Conservation (phyloP, 2,329 filamentous ascomycete species). For the Diaporthe citriasiana region DNA sequence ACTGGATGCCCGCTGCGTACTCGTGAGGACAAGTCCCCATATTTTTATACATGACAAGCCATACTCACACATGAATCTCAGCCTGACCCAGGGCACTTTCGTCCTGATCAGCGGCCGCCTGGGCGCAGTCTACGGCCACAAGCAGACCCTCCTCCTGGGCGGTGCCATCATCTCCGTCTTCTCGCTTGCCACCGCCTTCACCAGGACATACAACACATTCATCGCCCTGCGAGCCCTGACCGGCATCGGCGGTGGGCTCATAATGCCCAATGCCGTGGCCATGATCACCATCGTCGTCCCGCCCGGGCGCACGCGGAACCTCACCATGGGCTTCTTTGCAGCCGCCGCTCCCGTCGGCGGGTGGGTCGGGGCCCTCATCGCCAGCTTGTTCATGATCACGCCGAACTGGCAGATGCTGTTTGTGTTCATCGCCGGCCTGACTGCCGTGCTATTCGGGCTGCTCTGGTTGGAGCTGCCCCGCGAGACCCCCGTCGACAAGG, state of each 20-base stretch:
- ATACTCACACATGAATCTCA: constrained; percentile 42
- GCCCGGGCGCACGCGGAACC: constrained; percentile 60
- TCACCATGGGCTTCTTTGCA: constrained; percentile 62
- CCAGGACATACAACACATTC: constrained; percentile 57
- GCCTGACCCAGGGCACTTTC: constrained; percentile 65
- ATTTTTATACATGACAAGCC: not conserved
- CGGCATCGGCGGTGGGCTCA: constrained; percentile 64
- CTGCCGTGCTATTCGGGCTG: constrained; percentile 40
- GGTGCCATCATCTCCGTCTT: constrained; percentile 58
- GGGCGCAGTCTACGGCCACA: constrained; percentile 67
- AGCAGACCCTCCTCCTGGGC: constrained; percentile 60
- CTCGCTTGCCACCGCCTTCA: constrained; percentile 60
- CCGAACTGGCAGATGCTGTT: constrained; percentile 59
- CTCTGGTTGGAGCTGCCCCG: constrained; percentile 45
- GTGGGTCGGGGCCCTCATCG: constrained; percentile 57
- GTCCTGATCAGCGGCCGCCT: constrained; percentile 66
- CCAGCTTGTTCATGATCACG: constrained; percentile 54
- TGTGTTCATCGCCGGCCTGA: constrained; percentile 52
- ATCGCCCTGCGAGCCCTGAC: constrained; percentile 60
- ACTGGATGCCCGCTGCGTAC: constrained; percentile 58
- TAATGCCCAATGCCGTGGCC: constrained; percentile 68
- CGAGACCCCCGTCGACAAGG: constrained; percentile 51
- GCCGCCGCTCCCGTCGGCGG: constrained; percentile 62
- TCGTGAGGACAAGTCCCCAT: constrained; percentile 46
- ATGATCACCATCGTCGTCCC: constrained; percentile 63